Evolutionary conservation across 257 asterid species (phyloP).

Genomic region (Rauvolfia tetraphylla): DNA sequence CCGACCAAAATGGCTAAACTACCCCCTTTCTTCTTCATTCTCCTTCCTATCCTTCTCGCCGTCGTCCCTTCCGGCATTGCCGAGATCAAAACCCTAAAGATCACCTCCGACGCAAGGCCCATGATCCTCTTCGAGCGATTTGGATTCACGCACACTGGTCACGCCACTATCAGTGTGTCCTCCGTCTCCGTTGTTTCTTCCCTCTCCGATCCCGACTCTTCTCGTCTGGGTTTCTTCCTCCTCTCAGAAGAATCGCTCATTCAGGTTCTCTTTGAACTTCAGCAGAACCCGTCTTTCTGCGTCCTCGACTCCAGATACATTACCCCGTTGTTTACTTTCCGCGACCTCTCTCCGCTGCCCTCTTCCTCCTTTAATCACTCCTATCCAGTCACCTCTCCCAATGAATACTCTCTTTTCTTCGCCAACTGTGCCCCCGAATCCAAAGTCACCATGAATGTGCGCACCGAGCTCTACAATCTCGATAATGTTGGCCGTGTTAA

Average conservation of each 20-base stretch:
- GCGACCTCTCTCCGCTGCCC: conserved; percentile 89
- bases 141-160: conserved; percentile 94
- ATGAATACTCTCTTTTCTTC: conserved; percentile 82
- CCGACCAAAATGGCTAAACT: conserved; percentile 47
- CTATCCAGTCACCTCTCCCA: conserved; percentile 70
- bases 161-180: conserved; percentile 58
- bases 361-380: conserved; percentile 52
- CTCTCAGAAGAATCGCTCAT: conserved; percentile 74
- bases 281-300: conserved; percentile 67
- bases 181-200: conserved; percentile 62
- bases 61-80: conserved; percentile 44
- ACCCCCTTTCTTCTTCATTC: conserved; percentile 25
- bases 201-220: conserved; percentile 49
- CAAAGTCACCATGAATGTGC: conserved; percentile 76
- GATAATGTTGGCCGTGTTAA: conserved; percentile 56
- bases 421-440: conserved; percentile 92
- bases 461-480: conserved; percentile 78
- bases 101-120: conserved; percentile 64
- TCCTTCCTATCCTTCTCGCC: conserved; percentile 30
- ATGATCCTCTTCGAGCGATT: conserved; percentile 91
- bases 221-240: conserved; percentile 79
- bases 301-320: conserved; percentile 77
- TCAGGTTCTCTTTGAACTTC: conserved; percentile 78
- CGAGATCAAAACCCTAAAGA: conserved; percentile 74
- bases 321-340: conserved; percentile 57